Conservation (phyloP, 2,329 filamentous ascomycete genomes). For the Talaromyces sp. region DNA sequence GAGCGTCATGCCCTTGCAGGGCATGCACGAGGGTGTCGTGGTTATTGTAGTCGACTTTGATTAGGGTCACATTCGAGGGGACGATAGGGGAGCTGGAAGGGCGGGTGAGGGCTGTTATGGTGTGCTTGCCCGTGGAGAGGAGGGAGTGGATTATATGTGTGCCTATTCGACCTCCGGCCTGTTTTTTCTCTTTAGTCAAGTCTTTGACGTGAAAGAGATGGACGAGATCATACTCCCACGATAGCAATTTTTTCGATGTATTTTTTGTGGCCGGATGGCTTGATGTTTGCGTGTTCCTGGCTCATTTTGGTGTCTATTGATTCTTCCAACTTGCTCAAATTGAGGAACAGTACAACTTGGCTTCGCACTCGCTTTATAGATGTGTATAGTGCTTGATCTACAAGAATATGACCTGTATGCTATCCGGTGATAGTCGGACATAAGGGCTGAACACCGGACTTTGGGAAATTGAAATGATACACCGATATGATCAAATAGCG, state of each 20-base stretch:
- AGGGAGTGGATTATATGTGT: neutral
- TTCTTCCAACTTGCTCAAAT: too few species aligned
- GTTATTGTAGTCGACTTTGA: neutral
- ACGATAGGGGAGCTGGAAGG: neutral
- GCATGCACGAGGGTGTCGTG: neutral
- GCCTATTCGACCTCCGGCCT: neutral
- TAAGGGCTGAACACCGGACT: neutral
- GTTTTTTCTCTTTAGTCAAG: neutral
- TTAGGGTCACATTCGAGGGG: neutral
- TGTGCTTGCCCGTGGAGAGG: neutral
- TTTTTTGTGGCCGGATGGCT: neutral
- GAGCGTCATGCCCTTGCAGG: neutral
- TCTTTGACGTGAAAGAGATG: neutral
- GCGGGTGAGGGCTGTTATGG: neutral
- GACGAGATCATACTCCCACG: neutral
- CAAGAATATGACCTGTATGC: neutral
- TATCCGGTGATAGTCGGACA: neutral
- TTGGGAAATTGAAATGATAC: neutral
- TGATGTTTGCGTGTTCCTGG: neutral
- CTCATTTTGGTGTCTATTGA: neutral
- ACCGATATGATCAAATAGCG: neutral
- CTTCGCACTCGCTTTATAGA: too few species aligned
- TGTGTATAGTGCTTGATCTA: neutral
- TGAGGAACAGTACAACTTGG: too few species aligned
- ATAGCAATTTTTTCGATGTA: neutral